phyloP scores from a whole-genome alignment of 176 grass and related monocot genomes.

The Triticum aestivum region DNA sequence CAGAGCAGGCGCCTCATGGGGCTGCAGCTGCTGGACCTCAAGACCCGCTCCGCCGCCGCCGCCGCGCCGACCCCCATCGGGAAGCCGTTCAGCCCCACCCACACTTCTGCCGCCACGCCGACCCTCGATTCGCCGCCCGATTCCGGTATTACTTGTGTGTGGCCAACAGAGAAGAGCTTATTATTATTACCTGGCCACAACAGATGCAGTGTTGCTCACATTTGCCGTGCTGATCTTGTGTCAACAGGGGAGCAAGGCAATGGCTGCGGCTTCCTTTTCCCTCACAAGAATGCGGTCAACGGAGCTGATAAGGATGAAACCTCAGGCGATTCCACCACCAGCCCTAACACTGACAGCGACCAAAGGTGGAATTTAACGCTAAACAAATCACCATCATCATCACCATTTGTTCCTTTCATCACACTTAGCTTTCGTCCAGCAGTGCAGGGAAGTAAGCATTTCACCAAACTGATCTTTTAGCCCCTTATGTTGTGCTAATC shows the following conservation, averaged over 20 bases:
- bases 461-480: constrained; percentile 44
- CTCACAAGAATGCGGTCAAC: constrained; percentile 53
- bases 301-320: constrained; percentile 88
- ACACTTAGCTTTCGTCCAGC: constrained; percentile 50
- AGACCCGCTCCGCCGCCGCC: constrained; percentile 7
- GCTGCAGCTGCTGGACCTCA: constrained; percentile 73
- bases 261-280: constrained; percentile 42
- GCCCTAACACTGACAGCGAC: constrained; percentile 81
- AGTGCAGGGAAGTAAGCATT: constrained; percentile 22
- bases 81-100: constrained; percentile 31
- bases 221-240: not conserved
- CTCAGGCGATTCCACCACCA: constrained; percentile 44
- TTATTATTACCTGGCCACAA: not conserved
- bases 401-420: constrained; percentile 27
- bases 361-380: constrained; percentile 63
- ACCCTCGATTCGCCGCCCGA: constrained; percentile 30
- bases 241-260: constrained; percentile 28
- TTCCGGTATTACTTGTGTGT: constrained; percentile 29
- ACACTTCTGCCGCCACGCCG: not conserved
- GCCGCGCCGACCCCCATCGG: constrained; percentile 24
- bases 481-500: not conserved
- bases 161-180: not conserved
- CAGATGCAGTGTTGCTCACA: not conserved
- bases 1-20: constrained; percentile 80
- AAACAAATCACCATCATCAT: constrained; percentile 25